Evolutionary conservation across 805 yeast genomes (phyloP).

Genomic region (Suhomyces sp.): DNA sequence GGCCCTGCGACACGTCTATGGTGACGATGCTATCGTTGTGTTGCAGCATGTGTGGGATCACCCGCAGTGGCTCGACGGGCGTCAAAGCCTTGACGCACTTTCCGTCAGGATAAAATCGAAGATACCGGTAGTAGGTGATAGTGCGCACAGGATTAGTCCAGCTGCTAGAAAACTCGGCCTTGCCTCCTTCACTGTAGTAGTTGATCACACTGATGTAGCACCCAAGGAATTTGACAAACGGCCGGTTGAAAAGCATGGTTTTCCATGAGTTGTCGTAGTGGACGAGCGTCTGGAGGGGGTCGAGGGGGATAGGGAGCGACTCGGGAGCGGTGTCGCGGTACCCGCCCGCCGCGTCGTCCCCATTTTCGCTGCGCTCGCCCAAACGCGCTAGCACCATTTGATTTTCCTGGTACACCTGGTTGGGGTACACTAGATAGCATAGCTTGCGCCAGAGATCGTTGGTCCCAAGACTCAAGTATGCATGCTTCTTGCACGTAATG

Average conservation of each 20-base stretch:
- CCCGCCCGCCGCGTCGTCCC: background rate
- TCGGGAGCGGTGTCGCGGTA: background rate
- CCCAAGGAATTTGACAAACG: conserved; percentile 78
- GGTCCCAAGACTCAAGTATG: conserved; percentile 55
- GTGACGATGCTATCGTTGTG: conserved; percentile 19
- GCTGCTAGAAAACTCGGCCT: conserved; percentile 59
- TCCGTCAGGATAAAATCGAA: conserved; percentile 80
- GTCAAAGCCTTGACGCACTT: conserved; percentile 66
- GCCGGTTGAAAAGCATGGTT: conserved; percentile 58
- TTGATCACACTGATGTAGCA: conserved; percentile 82
- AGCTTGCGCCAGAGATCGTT: conserved; percentile 50
- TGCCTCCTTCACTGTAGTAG: conserved; percentile 80
- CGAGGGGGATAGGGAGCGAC: conserved; percentile 32
- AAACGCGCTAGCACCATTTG: conserved; percentile 35
- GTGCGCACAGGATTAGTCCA: conserved; percentile 77
- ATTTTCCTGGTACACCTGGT: conserved; percentile 50
- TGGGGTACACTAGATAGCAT: conserved; percentile 49
- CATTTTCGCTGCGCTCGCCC: conserved; percentile 35
- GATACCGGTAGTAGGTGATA: conserved; percentile 84
- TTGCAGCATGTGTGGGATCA: conserved; percentile 56
- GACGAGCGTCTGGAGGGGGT: conserved; percentile 27
- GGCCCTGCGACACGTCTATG: conserved; percentile 15
- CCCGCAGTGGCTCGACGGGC: conserved; percentile 63
- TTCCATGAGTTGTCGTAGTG: conserved; percentile 39
- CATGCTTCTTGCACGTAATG: conserved; percentile 54